Evolutionary conservation across 139 green algal genomes (phyloP).

Genomic region (Astrephomene gubernaculifera): DNA sequence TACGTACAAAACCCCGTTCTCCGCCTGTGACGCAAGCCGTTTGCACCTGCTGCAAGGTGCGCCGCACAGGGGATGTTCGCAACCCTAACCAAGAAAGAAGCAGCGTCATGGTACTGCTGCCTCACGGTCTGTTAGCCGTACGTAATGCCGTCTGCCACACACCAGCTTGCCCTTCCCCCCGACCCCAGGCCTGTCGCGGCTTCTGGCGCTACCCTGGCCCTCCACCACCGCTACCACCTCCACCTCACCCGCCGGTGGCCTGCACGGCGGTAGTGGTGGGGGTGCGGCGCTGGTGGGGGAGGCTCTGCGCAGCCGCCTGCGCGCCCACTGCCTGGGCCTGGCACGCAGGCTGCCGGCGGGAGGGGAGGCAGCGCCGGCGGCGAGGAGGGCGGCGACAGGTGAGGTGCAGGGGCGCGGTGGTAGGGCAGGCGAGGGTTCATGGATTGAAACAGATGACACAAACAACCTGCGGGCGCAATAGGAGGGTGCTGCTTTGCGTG

Average conservation of each 20-base stretch:
- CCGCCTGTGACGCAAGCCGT: too few relatives aligned
- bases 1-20: too few relatives aligned
- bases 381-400: neutral
- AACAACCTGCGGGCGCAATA: too few relatives aligned
- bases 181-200: conserved; percentile 5
- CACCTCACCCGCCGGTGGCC: neutral
- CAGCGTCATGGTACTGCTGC: neutral
- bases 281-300: neutral
- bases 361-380: conserved; percentile 8
- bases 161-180: neutral
- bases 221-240: neutral
- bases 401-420: neutral
- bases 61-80: too few relatives aligned
- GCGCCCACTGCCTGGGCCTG: neutral
- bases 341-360: conserved; percentile 5
- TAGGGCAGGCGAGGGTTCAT: too few relatives aligned
- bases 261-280: neutral
- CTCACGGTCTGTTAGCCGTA: neutral
- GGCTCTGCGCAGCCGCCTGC: neutral
- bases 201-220: conserved; percentile 26
- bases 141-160: neutral
- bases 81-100: too few relatives aligned
- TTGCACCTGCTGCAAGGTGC: too few relatives aligned
- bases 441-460: too few relatives aligned
- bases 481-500: too few relatives aligned